A percentile compares a stretch with the other conserved stretches of the same genome.
Evolutionary conservation across 1,139 yeast species (phyloP).

Genomic region (Magnusiomyces suaveolens): DNA sequence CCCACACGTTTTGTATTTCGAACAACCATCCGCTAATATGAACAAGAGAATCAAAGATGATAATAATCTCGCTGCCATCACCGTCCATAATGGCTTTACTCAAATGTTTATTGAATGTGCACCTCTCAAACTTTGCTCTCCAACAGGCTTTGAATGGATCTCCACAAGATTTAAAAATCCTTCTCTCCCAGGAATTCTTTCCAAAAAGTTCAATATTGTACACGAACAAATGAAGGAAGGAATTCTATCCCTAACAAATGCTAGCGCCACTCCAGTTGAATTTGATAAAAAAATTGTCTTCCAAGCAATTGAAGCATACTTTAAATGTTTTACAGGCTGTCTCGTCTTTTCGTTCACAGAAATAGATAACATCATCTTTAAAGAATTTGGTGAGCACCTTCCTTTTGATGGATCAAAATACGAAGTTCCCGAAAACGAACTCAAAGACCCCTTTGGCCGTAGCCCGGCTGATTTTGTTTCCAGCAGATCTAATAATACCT

Average conservation of each 20-base stretch:
- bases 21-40: neutral
- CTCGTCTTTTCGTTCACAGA: neutral
- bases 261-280: neutral
- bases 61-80: neutral
- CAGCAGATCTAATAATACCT: neutral
- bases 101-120: neutral
- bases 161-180: neutral
- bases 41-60: neutral
- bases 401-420: neutral
- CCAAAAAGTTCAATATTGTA: neutral
- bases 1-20: neutral
- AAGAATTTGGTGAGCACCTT: constrained; percentile 1
- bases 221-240: neutral
- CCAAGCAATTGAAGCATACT: neutral
- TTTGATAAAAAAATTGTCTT: constrained; percentile 4
- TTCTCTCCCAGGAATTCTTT: neutral
- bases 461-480: neutral
- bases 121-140: neutral
- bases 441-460: neutral
- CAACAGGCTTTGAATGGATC: constrained; percentile 2
- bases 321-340: neutral
- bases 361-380: neutral
- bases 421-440: neutral
- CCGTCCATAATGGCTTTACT: constrained; percentile 2
- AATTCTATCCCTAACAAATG: neutral